Evolutionary conservation across 1,284 basidiomycete species (phyloP).

Genomic region (Microbotryum lychnidis-dioicae): DNA sequence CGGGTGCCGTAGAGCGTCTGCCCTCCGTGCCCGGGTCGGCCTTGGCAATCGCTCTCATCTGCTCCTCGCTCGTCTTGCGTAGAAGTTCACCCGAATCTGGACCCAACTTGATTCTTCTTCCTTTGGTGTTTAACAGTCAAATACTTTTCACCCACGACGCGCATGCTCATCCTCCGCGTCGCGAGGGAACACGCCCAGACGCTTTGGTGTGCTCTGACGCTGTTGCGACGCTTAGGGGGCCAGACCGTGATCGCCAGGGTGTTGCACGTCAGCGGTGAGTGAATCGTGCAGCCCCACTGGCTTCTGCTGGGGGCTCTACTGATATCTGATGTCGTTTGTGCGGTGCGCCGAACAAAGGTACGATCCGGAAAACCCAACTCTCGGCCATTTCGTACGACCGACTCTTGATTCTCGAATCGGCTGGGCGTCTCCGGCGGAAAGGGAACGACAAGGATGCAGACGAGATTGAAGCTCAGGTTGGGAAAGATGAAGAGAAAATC

Average conservation of each 20-base stretch:
- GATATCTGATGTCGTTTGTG: neutral
- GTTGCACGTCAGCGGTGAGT: constrained; percentile 33
- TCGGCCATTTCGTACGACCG: constrained; percentile 33
- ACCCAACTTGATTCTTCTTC: neutral
- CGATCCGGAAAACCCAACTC: constrained; percentile 35
- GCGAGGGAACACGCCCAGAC: constrained; percentile 29
- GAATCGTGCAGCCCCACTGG: neutral
- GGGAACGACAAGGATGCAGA: constrained; percentile 1
- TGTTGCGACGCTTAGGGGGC: constrained; percentile 29
- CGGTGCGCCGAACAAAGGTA: constrained; percentile 13
- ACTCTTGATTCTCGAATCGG: constrained; percentile 20
- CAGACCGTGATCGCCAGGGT: constrained; percentile 25
- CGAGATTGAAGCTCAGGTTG: constrained; percentile 2
- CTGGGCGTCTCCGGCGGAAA: neutral
- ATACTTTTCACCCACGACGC: constrained; percentile 31
- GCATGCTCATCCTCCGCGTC: constrained; percentile 32
- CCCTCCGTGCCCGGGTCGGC: neutral
- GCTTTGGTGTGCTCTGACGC: constrained; percentile 32
- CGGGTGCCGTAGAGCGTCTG: neutral
- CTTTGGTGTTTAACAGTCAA: constrained; percentile 27
- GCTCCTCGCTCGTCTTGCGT: too few relatives aligned
- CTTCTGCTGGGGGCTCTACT: neutral
- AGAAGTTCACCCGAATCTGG: neutral
- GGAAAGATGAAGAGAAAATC: constrained; percentile 16
- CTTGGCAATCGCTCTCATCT: too few relatives aligned